These are phyloP conservation scores for Tricharina praecox DNA, from an alignment of 495 filamentous ascomycete genomes.

Conservation along the genomic window DNA sequence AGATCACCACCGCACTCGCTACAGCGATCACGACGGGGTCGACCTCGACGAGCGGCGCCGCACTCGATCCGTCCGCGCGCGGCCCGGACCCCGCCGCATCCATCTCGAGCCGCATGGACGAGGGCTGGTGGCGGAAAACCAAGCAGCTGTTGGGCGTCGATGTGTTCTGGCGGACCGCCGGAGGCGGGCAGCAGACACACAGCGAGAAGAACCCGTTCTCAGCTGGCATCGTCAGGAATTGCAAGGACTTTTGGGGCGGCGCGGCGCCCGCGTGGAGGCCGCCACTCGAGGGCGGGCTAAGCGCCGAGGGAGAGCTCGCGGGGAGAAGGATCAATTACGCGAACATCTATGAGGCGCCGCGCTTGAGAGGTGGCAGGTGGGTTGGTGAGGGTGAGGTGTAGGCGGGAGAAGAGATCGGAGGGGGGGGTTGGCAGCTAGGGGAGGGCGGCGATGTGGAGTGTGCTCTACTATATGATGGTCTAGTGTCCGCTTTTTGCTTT, in stretches of 20 bases:
- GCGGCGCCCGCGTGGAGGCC: not conserved
- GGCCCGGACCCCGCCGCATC: slow-evolving; percentile 28
- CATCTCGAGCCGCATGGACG: slow-evolving; percentile 17
- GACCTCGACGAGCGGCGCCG: slow-evolving; percentile 46
- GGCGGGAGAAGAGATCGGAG: no score
- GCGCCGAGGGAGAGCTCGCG: slow-evolving; percentile 45
- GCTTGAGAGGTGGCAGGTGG: no score
- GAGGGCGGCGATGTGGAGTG: no score
- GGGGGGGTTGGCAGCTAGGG: no score
- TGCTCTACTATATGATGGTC: no score
- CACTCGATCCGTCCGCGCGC: slow-evolving; percentile 36
- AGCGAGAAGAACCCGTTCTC: slow-evolving; percentile 65
- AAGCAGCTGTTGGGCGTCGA: slow-evolving; percentile 69
- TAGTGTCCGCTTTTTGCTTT: no score
- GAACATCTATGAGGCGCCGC: slow-evolving; percentile 70
- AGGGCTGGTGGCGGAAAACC: slow-evolving; percentile 23
- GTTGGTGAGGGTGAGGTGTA: no score
- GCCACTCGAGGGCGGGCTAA: slow-evolving; percentile 3
- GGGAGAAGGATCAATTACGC: slow-evolving; percentile 74
- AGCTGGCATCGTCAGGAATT: slow-evolving; percentile 59
- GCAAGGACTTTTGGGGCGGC: slow-evolving; percentile 91
- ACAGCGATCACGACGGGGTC: slow-evolving; percentile 63
- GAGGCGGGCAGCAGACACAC: slow-evolving; percentile 32
- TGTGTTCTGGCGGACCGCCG: slow-evolving; percentile 71
- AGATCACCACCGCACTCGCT: slow-evolving; percentile 46